These are phyloP conservation scores for Triangularia setosa DNA, from an alignment of 2,329 filamentous ascomycete species.

Conservation along the genomic window DNA sequence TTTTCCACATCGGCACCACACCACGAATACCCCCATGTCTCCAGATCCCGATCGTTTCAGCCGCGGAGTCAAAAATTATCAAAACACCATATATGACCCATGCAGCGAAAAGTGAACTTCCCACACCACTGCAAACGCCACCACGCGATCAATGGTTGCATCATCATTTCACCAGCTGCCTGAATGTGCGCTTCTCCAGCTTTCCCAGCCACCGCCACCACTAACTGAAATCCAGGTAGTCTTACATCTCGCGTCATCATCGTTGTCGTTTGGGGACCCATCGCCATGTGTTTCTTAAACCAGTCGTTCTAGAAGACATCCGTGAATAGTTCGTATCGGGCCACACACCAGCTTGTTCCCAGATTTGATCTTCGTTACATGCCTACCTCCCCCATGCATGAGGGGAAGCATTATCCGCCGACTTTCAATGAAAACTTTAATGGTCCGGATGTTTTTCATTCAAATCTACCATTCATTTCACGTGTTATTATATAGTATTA, in stretches of 20 bases:
- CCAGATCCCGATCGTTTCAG: not conserved
- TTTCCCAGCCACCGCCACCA: not conserved
- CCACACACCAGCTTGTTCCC: too few species aligned
- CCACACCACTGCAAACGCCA: not conserved
- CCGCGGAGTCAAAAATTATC: not conserved
- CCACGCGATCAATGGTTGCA: not conserved
- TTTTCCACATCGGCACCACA: not conserved
- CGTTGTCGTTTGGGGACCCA: not conserved
- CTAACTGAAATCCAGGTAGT: not conserved
- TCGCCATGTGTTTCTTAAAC: not conserved
- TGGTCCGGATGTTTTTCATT: too few species aligned
- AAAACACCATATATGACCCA: not conserved
- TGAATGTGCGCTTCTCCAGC: not conserved
- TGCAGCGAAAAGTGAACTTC: not conserved
- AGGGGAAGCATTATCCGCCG: too few species aligned
- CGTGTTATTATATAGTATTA: too few species aligned
- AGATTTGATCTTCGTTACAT: too few species aligned
- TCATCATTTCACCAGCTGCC: not conserved
- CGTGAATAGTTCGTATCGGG: too few species aligned
- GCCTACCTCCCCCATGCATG: too few species aligned
- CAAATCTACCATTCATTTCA: too few species aligned
- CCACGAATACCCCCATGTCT: not conserved
- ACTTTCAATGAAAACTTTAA: too few species aligned
- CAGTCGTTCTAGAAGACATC: not conserved
- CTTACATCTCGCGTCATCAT: not conserved